Evolutionary conservation across 2,329 filamentous ascomycete species (phyloP).

Genomic region (Xylaria sp.): DNA sequence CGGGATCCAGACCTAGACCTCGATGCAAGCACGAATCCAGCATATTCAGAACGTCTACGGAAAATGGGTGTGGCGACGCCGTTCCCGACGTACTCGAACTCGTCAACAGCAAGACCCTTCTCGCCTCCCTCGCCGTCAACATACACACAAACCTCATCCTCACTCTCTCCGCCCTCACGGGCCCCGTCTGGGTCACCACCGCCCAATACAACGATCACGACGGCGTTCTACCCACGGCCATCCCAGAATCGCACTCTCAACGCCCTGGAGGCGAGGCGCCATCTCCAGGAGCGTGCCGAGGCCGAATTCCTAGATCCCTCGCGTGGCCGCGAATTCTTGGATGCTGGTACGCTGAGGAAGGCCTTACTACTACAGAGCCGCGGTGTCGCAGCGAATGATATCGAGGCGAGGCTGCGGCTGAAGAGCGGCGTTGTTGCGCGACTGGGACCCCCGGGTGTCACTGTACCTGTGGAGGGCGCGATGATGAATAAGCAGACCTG

Average conservation of each 20-base stretch:
- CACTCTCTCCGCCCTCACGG: slow-evolving; percentile 24
- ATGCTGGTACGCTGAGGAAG: slow-evolving; percentile 60
- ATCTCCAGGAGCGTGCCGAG: slow-evolving; percentile 57
- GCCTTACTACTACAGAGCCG: slow-evolving; percentile 57
- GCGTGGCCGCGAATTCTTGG: slow-evolving; percentile 59
- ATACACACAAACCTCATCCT: slow-evolving; percentile 36
- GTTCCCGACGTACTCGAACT: slow-evolving; percentile 64
- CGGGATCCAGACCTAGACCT: slow-evolving; percentile 57
- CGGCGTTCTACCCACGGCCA: slow-evolving; percentile 38
- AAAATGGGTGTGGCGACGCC: slow-evolving; percentile 67
- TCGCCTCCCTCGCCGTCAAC: slow-evolving; percentile 29
- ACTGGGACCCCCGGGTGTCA: slow-evolving; percentile 56
- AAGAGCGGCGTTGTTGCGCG: slow-evolving; percentile 58
- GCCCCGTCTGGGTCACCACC: slow-evolving; percentile 26
- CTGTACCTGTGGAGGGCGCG: slow-evolving; percentile 51
- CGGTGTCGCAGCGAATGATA: slow-evolving; percentile 54
- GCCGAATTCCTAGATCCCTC: slow-evolving; percentile 58
- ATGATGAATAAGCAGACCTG: slow-evolving; percentile 28
- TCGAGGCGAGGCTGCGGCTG: slow-evolving; percentile 61
- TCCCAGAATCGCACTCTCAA: slow-evolving; percentile 59
- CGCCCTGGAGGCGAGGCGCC: slow-evolving; percentile 61
- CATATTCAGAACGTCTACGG: slow-evolving; percentile 63
- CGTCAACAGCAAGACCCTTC: slow-evolving; percentile 56
- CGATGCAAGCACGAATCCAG: slow-evolving; percentile 50
- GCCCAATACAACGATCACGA: slow-evolving; percentile 31